Base-by-base conservation (phyloP, 805 yeast genomes). In the Candida takata region DNA sequence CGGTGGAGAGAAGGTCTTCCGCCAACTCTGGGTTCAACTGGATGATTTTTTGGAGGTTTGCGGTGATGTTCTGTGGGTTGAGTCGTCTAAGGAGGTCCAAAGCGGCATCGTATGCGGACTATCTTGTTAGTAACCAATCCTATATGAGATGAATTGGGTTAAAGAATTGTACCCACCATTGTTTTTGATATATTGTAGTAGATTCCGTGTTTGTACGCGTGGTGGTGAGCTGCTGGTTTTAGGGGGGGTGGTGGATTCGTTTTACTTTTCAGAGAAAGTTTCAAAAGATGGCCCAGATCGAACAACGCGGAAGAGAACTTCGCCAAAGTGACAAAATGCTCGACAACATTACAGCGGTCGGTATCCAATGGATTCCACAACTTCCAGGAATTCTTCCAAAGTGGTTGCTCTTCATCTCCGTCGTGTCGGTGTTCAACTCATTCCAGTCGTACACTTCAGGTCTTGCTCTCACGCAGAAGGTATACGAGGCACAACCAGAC, bases 371-470 rank as follows among this genome's bases (percentile, higher is more conserved):
- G 36, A 42, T 51, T 24, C 74, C 78, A 31, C 47, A 56, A 19
- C 39, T 64, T 3, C 72, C 75, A 8, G 86, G 87, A 9, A 52
- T 69, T 31, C 61, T 83, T 33, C 90, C 92, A 32, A 80, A 80
- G 62, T 83, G 95, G 85, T 66, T 80, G 27, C 62, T 84, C 28
- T 78, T 85, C 53, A 80, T 79, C 52, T 84, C 97, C 0, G 79
- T 80, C 3, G 97, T 90, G n/a, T 85, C 97, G 2, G 67, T 84
- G 21, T 86, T 92, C 69, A 92, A 92, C 60, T 85, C 97, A 0
- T 64, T 73, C 16, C 98, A 92, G 62, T 79, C 92, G 11, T 92
- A 88, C 61, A 58, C 74, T 31, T 74, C 85, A 24, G 92, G 87
- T 30, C 67, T 82, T 20, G 67, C 70, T 20, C 69, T 92, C 36